These are phyloP conservation scores for Neofusicoccum laricinum DNA, from an alignment of 2,329 filamentous ascomycete species.

Conservation along the genomic window DNA sequence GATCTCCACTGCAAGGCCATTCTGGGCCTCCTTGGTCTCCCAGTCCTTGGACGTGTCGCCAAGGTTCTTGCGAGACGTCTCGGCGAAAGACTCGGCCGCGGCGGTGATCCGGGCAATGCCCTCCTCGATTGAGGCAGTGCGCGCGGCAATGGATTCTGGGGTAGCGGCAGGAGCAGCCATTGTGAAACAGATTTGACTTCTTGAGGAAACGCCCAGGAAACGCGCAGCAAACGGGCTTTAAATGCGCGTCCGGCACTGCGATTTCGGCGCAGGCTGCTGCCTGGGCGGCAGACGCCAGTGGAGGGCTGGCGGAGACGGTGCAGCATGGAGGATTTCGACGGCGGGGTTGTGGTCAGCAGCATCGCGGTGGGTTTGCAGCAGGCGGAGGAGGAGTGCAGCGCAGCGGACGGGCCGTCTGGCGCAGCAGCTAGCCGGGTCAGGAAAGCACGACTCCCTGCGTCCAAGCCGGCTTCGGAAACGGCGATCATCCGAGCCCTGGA, in stretches of 20 bases:
- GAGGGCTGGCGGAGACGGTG: neutral
- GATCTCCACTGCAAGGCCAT: neutral
- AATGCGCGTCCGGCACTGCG: neutral
- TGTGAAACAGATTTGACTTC: neutral
- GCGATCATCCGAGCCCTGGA: neutral
- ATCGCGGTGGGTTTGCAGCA: neutral
- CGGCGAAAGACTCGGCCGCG: neutral
- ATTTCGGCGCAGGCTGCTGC: neutral
- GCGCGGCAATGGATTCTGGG: neutral
- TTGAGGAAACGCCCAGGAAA: neutral
- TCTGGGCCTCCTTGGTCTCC: neutral
- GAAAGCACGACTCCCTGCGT: neutral
- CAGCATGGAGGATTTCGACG: neutral
- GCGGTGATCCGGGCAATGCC: neutral
- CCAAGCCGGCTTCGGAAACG: neutral
- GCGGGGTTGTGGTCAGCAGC: no score
- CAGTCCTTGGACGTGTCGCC: neutral
- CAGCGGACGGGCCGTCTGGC: neutral
- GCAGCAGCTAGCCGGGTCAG: neutral
- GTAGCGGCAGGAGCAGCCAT: slow-evolving; percentile 7
- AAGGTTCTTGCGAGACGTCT: neutral
- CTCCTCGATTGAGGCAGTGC: slow-evolving; percentile 13
- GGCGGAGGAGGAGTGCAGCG: neutral
- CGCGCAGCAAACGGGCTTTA: neutral
- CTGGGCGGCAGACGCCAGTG: neutral